phyloP scores from a whole-genome alignment of 225 moss, liverwort and hornwort species.

The Rhytidiadelphus loreus region DNA sequence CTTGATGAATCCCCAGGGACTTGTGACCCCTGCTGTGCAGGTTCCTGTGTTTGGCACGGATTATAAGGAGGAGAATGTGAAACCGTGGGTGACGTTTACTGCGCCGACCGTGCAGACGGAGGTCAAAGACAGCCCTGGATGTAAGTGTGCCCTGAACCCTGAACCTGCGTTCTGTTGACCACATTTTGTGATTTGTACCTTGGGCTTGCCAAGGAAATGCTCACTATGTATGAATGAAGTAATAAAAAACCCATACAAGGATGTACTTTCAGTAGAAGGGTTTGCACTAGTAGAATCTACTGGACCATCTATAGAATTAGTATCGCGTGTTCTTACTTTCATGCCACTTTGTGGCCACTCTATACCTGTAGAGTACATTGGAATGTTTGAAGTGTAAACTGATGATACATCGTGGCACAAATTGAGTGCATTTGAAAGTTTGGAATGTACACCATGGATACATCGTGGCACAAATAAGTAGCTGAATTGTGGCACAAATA shows the following conservation, averaged over 20 bases:
- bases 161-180: not conserved
- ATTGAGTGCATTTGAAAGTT: not conserved
- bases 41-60: conserved; percentile 9
- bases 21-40: not conserved
- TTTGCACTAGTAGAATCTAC: not conserved
- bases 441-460: not conserved
- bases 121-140: conserved; percentile 29
- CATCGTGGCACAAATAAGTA: no score
- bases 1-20: conserved; percentile 13
- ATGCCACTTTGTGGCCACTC: not conserved
- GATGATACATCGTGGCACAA: not conserved
- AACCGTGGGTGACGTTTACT: conserved; percentile 27
- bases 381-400: not conserved
- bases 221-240: no score
- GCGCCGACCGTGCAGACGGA: not conserved
- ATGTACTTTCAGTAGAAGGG: not conserved
- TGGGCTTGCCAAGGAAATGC: not conserved
- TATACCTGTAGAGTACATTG: not conserved
- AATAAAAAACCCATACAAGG: not conserved
- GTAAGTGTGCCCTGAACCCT: not conserved
- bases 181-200: not conserved
- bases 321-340: not conserved
- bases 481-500: not conserved
- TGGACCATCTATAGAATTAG: not conserved
- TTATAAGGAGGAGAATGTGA: conserved; percentile 30